phyloP scores from a whole-genome alignment of 129 eudicot species.

The Pittosporum tobira region DNA sequence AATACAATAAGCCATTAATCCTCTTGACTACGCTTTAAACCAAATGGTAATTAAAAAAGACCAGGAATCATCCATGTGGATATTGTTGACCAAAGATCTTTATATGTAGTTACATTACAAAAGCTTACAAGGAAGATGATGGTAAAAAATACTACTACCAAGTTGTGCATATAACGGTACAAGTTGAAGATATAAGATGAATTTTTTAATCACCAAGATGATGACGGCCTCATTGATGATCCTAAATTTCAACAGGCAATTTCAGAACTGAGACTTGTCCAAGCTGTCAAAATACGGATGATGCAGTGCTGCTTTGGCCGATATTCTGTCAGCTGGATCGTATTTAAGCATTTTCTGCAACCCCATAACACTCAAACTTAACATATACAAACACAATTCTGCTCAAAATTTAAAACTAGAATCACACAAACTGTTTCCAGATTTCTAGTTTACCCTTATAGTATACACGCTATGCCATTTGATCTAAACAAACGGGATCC shows the following conservation, averaged over 20 bases:
- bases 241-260: not conserved
- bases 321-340: slow-evolving; percentile 78
- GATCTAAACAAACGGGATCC: not conserved
- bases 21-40: too few relatives aligned
- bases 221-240: slow-evolving; percentile 20
- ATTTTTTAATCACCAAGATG: slow-evolving; percentile 46
- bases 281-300: slow-evolving; percentile 77
- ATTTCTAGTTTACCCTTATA: not conserved
- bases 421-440: not conserved
- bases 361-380: not conserved
- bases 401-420: not conserved
- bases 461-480: not conserved
- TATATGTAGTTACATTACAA: too few relatives aligned
- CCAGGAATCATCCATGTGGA: too few relatives aligned
- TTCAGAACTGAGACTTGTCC: slow-evolving; percentile 75
- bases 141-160: too few relatives aligned
- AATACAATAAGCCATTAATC: too few relatives aligned
- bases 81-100: too few relatives aligned
- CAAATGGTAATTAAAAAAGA: too few relatives aligned
- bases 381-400: not conserved
- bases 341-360: slow-evolving; percentile 78
- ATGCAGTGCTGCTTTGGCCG: slow-evolving; percentile 87
- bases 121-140: too few relatives aligned
- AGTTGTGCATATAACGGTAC: too few relatives aligned
- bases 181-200: not conserved